Base-by-base conservation (phyloP, 2,329 filamentous ascomycete genomes). In the Drechslerella stenobrocha region DNA sequence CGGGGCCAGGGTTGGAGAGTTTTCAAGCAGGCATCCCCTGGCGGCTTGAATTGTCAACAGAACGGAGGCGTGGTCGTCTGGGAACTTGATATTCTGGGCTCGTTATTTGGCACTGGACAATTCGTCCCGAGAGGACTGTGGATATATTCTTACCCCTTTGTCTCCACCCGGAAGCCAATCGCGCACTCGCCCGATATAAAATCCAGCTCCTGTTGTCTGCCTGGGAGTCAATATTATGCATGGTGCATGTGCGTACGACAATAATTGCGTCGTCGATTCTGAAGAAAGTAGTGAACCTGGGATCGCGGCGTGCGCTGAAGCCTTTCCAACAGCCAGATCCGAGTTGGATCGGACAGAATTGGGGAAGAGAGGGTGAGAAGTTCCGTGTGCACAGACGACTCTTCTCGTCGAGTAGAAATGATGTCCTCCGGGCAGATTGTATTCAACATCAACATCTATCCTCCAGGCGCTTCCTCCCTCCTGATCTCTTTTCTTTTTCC, bases 401-500 rank as follows among this genome's bases (percentile, higher is more conserved):
- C n/a, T n/a, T n/a, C n/a, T n/a, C n/a, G n/a, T n/a, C n/a, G n/a
- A n/a, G n/a, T n/a, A n/a, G n/a, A n/a, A n/a, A n/a, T n/a, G n/a
- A n/a, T n/a, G n/a, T n/a, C n/a, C n/a, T n/a, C n/a, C n/a, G n/a
- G n/a, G n/a, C n/a, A n/a, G n/a, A n/a, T n/a, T n/a, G n/a, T n/a
- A n/a, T n/a, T n/a, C n/a, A n/a, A n/a, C n/a, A n/a, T n/a, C n/a
- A n/a, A n/a, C n/a, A n/a, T n/a, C n/a, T n/a, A n/a, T n/a, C n/a
- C n/a, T n/a, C n/a, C n/a, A n/a, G n/a, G n/a, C n/a, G n/a, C n/a
- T n/a, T n/a, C n/a, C n/a, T n/a, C 37, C 22, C 26, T 4, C 42
- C 23, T n/a, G 40, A 8, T 20, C 4, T 18, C 13, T 42, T 42
- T 42, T 42, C 37, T 42, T 42, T 42, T 42, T 42, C 37, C 37